Evolutionary conservation across 2,329 filamentous ascomycete genomes (phyloP).

Genomic region (Meredithiella fracta): DNA sequence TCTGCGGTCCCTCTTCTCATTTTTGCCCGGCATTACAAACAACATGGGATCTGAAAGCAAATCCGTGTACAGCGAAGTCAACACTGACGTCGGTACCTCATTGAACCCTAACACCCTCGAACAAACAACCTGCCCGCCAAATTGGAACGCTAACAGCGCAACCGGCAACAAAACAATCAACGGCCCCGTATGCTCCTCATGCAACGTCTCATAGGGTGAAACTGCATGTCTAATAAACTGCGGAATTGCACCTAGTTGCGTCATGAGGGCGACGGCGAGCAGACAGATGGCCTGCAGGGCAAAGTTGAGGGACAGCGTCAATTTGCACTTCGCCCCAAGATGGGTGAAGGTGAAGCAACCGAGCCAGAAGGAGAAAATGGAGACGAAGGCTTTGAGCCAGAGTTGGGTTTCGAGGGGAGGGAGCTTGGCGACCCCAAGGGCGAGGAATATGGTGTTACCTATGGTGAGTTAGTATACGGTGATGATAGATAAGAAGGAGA

Average conservation of each 20-base stretch:
- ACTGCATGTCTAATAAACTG: constrained; percentile 18
- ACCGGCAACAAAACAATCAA: constrained; percentile 30
- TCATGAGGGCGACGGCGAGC: constrained; percentile 34
- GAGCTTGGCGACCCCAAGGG: constrained; percentile 38
- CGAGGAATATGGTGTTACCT: constrained; percentile 48
- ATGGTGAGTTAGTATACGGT: neutral
- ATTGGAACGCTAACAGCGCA: constrained; percentile 35
- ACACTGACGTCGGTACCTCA: constrained; percentile 37
- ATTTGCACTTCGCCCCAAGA: constrained; percentile 24
- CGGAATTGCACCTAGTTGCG: constrained; percentile 30
- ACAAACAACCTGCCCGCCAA: constrained; percentile 35
- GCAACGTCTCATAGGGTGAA: constrained; percentile 6
- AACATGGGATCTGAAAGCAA: constrained; percentile 33
- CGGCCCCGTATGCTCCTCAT: constrained; percentile 18
- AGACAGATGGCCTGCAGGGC: constrained; percentile 34
- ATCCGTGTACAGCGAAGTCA: constrained; percentile 39
- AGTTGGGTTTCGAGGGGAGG: constrained; percentile 33
- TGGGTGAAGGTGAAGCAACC: constrained; percentile 33
- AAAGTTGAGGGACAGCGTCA: constrained; percentile 32
- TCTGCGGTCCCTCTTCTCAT: constrained; percentile 34
- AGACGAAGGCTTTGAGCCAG: constrained; percentile 33
- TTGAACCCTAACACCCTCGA: constrained; percentile 33
- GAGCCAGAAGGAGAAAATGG: constrained; percentile 35
- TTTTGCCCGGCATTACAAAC: constrained; percentile 25
- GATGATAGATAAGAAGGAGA: neutral